Conservation (phyloP, 495 filamentous ascomycete species). For the Neurospora sp. region DNA sequence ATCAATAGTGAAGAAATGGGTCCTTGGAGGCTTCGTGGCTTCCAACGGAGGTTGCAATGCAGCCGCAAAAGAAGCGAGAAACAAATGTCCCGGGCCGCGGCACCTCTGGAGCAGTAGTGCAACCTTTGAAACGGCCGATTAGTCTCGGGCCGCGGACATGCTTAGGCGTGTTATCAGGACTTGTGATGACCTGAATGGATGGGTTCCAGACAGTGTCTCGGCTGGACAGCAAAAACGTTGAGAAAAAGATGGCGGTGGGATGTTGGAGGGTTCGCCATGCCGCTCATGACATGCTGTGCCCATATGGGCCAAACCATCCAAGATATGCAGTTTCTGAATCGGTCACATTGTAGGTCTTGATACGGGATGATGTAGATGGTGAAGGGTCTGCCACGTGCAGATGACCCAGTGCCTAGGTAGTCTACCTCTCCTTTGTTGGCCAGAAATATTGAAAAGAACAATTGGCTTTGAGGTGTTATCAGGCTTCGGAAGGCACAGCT, state of each 20-base stretch:
- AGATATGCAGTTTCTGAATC: neutral
- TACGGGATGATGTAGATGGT: neutral
- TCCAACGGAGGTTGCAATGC: neutral
- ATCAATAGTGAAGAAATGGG: neutral
- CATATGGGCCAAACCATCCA: neutral
- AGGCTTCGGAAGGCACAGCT: neutral
- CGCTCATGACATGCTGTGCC: neutral
- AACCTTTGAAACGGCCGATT: neutral
- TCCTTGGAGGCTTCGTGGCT: neutral
- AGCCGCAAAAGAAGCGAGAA: neutral
- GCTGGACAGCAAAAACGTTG: neutral
- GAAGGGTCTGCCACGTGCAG: neutral
- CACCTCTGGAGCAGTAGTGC: neutral
- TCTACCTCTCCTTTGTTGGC: neutral
- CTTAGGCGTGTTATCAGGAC: neutral
- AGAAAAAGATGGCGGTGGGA: neutral
- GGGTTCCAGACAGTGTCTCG: neutral
- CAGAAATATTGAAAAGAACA: neutral
- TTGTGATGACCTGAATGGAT: neutral
- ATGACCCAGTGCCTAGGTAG: neutral
- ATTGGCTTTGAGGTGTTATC: neutral
- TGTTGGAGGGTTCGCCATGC: neutral
- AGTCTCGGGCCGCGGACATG: neutral
- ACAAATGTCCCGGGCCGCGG: neutral
- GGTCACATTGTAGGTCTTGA: neutral